phyloP scores from a whole-genome alignment of 352 stramenopile species.

The Globisporangium cylindrosporum region DNA sequence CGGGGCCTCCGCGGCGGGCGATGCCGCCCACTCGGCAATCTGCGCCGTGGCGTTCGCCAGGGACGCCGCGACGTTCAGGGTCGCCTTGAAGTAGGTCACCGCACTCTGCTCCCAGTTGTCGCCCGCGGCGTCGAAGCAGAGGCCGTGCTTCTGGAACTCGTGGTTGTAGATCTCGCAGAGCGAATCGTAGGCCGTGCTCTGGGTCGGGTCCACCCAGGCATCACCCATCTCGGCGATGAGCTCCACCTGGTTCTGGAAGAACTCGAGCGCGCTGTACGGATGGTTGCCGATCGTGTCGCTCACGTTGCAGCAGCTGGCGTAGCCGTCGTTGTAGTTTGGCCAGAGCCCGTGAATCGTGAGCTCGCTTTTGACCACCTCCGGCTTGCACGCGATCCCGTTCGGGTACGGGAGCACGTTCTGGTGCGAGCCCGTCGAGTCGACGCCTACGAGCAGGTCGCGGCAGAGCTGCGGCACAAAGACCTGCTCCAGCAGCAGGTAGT shows the following conservation, averaged over 20 bases:
- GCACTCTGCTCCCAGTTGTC: constrained; percentile 47
- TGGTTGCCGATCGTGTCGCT: constrained; percentile 45
- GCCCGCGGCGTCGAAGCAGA: constrained; percentile 62
- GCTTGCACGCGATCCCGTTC: constrained; percentile 40
- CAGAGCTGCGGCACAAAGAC: constrained; percentile 78
- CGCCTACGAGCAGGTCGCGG: constrained; percentile 58
- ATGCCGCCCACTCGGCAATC: constrained; percentile 46
- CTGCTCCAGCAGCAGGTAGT: constrained; percentile 76
- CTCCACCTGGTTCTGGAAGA: constrained; percentile 37
- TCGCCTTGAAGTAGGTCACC: constrained; percentile 61
- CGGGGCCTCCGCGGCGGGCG: constrained; percentile 22
- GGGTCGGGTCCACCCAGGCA: constrained; percentile 62
- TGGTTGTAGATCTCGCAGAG: constrained; percentile 86
- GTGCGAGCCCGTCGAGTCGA: constrained; percentile 72
- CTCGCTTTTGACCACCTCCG: constrained; percentile 39
- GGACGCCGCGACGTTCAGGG: constrained; percentile 40
- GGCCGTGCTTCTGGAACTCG: constrained; percentile 86
- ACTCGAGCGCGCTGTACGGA: constrained; percentile 43
- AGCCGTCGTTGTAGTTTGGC: constrained; percentile 71
- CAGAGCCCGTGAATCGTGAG: constrained; percentile 71
- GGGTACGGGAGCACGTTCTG: constrained; percentile 66
- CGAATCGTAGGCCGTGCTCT: constrained; percentile 58
- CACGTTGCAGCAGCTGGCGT: constrained; percentile 63
- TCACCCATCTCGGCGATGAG: constrained; percentile 48
- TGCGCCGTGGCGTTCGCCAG: constrained; percentile 37